Conservation (phyloP, 2,329 filamentous ascomycete genomes). For the Aspergillus versicolor region DNA sequence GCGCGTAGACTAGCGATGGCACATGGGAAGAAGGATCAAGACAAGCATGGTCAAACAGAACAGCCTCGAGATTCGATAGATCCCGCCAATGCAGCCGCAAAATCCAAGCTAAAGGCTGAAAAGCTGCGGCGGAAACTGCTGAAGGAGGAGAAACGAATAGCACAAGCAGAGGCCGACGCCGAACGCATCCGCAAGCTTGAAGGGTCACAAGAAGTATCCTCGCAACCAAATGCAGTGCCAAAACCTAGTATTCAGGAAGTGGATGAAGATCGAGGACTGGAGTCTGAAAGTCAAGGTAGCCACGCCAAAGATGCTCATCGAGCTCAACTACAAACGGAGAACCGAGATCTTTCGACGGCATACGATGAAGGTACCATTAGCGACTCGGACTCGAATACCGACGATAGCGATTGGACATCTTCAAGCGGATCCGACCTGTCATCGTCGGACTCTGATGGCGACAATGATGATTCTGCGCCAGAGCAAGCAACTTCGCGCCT, state of each 20-base stretch:
- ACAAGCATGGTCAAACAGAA: conserved; percentile 24
- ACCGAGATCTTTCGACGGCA: background rate
- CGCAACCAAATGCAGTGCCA: conserved; percentile 9
- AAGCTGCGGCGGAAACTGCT: conserved; percentile 52
- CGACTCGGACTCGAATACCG: conserved; percentile 17
- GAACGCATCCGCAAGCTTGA: conserved; percentile 38
- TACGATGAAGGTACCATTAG: background rate
- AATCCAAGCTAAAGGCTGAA: conserved; percentile 42
- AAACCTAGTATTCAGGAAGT: background rate
- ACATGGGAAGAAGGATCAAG: conserved; percentile 23
- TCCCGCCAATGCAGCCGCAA: conserved; percentile 33
- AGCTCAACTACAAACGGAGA: background rate
- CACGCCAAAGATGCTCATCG: background rate
- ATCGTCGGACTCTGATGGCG: conserved; percentile 24
- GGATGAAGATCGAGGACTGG: background rate
- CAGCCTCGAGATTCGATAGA: conserved; percentile 23
- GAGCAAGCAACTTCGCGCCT: conserved; percentile 44
- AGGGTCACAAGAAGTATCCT: conserved; percentile 27
- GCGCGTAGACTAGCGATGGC: conserved; percentile 34
- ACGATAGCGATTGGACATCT: conserved; percentile 39
- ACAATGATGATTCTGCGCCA: conserved; percentile 37
- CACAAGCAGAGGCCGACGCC: conserved; percentile 46
- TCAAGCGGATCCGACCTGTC: conserved; percentile 36
- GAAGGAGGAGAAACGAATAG: conserved; percentile 61
- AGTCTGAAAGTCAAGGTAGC: background rate